phyloP scores from a whole-genome alignment of 768 basidiomycete genomes.

The Termitomyces sp. region DNA sequence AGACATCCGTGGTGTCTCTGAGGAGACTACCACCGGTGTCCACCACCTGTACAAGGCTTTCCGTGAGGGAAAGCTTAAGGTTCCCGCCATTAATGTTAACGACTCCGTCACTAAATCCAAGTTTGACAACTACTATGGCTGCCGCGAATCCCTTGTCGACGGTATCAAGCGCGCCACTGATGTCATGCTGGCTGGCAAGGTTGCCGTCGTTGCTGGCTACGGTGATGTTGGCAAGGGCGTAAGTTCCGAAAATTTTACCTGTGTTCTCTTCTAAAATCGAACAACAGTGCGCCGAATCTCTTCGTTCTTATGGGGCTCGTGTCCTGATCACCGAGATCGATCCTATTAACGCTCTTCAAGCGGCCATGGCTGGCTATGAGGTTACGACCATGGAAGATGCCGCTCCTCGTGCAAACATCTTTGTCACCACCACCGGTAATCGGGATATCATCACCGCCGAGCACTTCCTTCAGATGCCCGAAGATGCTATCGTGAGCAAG shows the following conservation, averaged over 20 bases:
- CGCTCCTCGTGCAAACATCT: conserved; percentile 84
- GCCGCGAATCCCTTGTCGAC: conserved; percentile 99
- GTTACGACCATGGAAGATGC: conserved; percentile 99
- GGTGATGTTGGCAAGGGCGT: conserved; percentile 99
- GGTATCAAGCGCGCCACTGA: conserved; percentile 99
- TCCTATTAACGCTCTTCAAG: conserved; percentile 99
- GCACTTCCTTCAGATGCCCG: conserved; percentile 93
- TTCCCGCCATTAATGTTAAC: conserved; percentile 99
- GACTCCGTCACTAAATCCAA: conserved; percentile 99
- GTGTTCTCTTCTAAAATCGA: neutral
- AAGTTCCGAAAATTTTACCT: conserved; percentile 34
- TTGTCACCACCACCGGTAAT: conserved; percentile 99
- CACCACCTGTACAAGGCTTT: conserved; percentile 99
- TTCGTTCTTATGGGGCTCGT: conserved; percentile 95
- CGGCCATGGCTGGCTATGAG: conserved; percentile 99
- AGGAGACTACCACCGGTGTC: conserved; percentile 99
- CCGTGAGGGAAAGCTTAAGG: conserved; percentile 93
- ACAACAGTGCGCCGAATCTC: conserved; percentile 91
- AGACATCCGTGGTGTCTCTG: conserved; percentile 93
- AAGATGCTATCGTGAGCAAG: conserved; percentile 99
- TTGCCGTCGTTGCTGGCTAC: conserved; percentile 97
- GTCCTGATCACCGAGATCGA: conserved; percentile 98
- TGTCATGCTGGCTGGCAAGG: conserved; percentile 99
- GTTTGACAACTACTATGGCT: conserved; percentile 98
- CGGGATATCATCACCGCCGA: conserved; percentile 92